These are phyloP conservation scores for Meira miltonrushii DNA, from an alignment of 1,284 basidiomycete species.

Conservation along the genomic window DNA sequence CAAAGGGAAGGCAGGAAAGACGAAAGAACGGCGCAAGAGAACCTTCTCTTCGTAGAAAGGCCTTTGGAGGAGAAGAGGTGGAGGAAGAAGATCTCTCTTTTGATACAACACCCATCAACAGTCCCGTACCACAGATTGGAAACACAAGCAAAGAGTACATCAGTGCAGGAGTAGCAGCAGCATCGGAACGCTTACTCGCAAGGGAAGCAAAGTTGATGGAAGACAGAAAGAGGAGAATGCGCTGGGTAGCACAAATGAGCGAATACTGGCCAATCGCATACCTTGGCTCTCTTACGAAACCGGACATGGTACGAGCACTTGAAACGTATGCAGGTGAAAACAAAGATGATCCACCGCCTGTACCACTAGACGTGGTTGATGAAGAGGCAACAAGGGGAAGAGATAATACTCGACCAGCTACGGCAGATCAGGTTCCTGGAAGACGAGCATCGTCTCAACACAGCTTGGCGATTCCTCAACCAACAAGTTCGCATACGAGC, in stretches of 20 bases:
- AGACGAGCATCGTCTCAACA: constrained; percentile 34
- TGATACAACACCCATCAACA: constrained; percentile 60
- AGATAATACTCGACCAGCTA: neutral
- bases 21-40: neutral
- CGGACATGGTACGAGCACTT: constrained; percentile 63
- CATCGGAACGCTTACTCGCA: neutral
- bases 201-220: constrained; percentile 16
- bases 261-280: constrained; percentile 83
- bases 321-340: constrained; percentile 3
- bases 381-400: constrained; percentile 3
- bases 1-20: constrained; percentile 55
- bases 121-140: constrained; percentile 65
- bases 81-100: constrained; percentile 42
- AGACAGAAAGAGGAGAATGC: constrained; percentile 47
- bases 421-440: neutral
- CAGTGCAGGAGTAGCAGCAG: neutral
- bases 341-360: neutral
- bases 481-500: constrained; percentile 16
- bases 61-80: constrained; percentile 16
- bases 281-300: constrained; percentile 65
- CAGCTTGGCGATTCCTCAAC: constrained; percentile 30
- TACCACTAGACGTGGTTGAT: neutral
- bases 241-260: constrained; percentile 54
- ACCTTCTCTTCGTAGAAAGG: constrained; percentile 1
- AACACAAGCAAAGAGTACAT: neutral